Base-by-base conservation (phyloP, 2,329 filamentous ascomycete genomes). In the Claviceps pazoutovae region DNA sequence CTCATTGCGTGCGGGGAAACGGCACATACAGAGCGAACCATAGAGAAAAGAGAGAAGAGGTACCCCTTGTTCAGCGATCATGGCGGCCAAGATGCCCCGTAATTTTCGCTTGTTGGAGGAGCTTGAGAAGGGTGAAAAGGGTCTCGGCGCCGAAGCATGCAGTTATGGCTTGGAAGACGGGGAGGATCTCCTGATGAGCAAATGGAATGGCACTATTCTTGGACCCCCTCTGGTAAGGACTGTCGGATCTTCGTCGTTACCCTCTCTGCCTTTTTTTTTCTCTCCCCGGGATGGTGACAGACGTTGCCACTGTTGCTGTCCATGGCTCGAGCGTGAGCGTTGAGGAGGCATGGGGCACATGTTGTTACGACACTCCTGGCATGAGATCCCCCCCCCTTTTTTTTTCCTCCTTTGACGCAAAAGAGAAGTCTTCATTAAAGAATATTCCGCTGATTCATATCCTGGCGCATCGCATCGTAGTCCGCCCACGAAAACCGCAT, bases 101-200 rank as follows among this genome's bases (percentile, higher is more conserved):
- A 97, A 97, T 74, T 98, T 98, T 68, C 84, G 91, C 65, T 80
- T 98, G 59, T 78, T 98, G 53, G 93, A 96, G 69, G 93, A 98
- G 81, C 79, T 98, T 19, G 93, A 98, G 75, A 97, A 97, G 75
- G 93, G 93, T 64, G 93, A 98, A 75, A 98, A 98, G 72, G 93
- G 93, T 56, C 78, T 93, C 57, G 91, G 93, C 64, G 89, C 91
- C 68, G 93, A 97, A 74, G 90, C 90, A 56, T 97, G 91, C 74
- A 97, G 93, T 45, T 97, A 97, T 62, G 93, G 93, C 61, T 80
- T 98, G 52, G 88, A 91, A 58, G 89, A 97, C 67, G 84, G 87
- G 47, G 90, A 96, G 65, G 93, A 98, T 64, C 79, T 96, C 57
- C 80, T 93, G 69, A 95, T 98, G 90, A 91, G 86, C 57, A 89